phyloP scores from a whole-genome alignment of 2,329 filamentous ascomycete genomes.

The Colletotrichum liaoningense region DNA sequence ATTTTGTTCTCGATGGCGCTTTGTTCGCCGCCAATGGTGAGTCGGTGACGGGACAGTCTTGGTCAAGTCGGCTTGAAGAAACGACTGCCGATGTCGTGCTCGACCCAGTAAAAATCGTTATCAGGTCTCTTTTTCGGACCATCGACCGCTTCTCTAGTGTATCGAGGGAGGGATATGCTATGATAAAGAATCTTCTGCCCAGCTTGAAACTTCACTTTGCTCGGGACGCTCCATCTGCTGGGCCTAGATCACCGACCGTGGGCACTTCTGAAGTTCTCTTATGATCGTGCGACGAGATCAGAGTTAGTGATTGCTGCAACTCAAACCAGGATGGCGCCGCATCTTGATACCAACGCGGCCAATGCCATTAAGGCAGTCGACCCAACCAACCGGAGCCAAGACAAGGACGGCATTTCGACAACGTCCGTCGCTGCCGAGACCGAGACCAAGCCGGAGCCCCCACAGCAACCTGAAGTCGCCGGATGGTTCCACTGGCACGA shows the following conservation, averaged over 20 bases:
- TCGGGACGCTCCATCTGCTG: not conserved
- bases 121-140: slow-evolving; percentile 14
- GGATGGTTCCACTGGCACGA: slow-evolving; percentile 56
- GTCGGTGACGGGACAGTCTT: not conserved
- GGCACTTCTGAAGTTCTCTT: not conserved
- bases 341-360: slow-evolving; percentile 15
- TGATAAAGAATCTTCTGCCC: slow-evolving; percentile 22
- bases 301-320: not conserved
- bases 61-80: not conserved
- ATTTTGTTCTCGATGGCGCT: not conserved
- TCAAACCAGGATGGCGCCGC: slow-evolving; percentile 14
- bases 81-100: slow-evolving; percentile 29
- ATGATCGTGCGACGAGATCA: too few relatives aligned
- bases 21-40: not conserved
- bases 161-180: not conserved
- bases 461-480: slow-evolving; percentile 24
- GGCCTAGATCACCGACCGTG: not conserved
- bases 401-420: slow-evolving; percentile 24
- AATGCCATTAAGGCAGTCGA: slow-evolving; percentile 4
- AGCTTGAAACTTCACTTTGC: not conserved
- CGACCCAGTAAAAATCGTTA: slow-evolving; percentile 32
- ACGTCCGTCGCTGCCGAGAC: slow-evolving; percentile 4
- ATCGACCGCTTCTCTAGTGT: slow-evolving; percentile 1
- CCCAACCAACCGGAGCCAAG: slow-evolving; percentile 9
- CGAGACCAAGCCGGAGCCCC: slow-evolving; percentile 31